Percentiles rank a stretch among this genome's conserved stretches.
phyloP scores from a whole-genome alignment of 352 stramenopile genomes.

The Peronospora destructor region DNA sequence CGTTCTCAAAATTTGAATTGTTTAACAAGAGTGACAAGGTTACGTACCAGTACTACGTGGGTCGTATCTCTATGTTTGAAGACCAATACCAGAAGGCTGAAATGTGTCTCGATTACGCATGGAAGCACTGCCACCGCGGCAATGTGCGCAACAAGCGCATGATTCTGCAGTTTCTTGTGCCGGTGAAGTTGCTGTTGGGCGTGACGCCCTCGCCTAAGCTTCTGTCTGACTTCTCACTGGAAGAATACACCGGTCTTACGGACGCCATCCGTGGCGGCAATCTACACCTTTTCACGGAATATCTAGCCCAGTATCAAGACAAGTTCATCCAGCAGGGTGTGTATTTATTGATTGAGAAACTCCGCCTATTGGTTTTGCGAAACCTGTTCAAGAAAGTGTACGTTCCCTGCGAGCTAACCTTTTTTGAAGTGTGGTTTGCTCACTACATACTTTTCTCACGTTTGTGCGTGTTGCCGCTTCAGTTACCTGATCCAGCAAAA shows the following conservation, averaged over 20 bases:
- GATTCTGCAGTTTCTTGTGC: conserved; percentile 93
- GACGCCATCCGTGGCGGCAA: conserved; percentile 89
- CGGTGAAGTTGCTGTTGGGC: conserved; percentile 90
- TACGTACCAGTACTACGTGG: conserved; percentile 94
- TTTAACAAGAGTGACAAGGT: conserved; percentile 88
- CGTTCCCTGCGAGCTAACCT: conserved; percentile 16
- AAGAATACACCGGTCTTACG: conserved; percentile 84
- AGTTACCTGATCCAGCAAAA: conserved; percentile 78
- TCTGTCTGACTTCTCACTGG: conserved; percentile 85
- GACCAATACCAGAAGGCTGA: conserved; percentile 94
- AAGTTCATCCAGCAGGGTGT: conserved; percentile 89
- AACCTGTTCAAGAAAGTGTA: conserved; percentile 96
- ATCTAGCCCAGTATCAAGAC: conserved; percentile 86
- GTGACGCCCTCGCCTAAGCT: conserved; percentile 87
- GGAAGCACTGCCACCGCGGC: conserved; percentile 86
- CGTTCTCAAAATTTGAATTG: conserved; percentile 68
- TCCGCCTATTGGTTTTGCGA: conserved; percentile 90
- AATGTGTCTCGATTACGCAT: conserved; percentile 90
- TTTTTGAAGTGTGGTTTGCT: not conserved
- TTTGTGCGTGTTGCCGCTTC: conserved; percentile 3
- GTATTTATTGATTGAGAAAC: conserved; percentile 95
- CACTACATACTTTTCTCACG: conserved; percentile 1
- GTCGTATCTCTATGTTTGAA: conserved; percentile 95
- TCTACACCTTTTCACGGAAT: conserved; percentile 89
- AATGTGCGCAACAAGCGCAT: conserved; percentile 88